Evolutionary conservation across 306 rosid genomes (phyloP).

Genomic region (Cucurbita moschata): DNA sequence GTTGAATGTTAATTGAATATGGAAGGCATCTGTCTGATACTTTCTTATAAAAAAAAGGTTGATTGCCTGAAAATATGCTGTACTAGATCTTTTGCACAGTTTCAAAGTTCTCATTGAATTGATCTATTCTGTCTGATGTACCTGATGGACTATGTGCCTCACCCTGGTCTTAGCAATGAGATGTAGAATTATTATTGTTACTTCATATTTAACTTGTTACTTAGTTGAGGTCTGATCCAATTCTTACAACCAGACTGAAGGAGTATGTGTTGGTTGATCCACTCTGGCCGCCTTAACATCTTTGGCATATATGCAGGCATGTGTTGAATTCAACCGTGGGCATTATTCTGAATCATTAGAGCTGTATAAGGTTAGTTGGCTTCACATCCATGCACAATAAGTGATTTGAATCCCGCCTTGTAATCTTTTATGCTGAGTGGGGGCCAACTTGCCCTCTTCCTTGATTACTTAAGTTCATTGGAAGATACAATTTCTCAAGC

Average conservation of each 20-base stretch:
- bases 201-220: not conserved
- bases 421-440: not conserved
- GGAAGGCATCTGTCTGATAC: not conserved
- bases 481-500: not conserved
- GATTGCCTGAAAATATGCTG: not conserved
- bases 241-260: not conserved
- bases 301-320: conserved; percentile 57
- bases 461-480: not conserved
- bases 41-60: not conserved
- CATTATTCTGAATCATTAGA: conserved; percentile 80
- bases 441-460: not conserved
- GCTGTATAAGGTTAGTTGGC: conserved; percentile 72
- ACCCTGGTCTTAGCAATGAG: not conserved
- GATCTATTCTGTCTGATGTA: not conserved
- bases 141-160: not conserved
- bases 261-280: not conserved
- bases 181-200: not conserved
- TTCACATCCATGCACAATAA: conserved; percentile 13
- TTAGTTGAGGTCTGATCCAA: not conserved
- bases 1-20: no score
- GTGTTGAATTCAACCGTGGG: conserved; percentile 92
- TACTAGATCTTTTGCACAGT: not conserved
- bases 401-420: not conserved
- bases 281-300: conserved; percentile 1
- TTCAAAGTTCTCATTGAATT: not conserved